A percentile compares a stretch with the other conserved stretches of the same genome.
Conservation (phyloP, 306 rosid genomes). For the Gleditsia sinensis region DNA sequence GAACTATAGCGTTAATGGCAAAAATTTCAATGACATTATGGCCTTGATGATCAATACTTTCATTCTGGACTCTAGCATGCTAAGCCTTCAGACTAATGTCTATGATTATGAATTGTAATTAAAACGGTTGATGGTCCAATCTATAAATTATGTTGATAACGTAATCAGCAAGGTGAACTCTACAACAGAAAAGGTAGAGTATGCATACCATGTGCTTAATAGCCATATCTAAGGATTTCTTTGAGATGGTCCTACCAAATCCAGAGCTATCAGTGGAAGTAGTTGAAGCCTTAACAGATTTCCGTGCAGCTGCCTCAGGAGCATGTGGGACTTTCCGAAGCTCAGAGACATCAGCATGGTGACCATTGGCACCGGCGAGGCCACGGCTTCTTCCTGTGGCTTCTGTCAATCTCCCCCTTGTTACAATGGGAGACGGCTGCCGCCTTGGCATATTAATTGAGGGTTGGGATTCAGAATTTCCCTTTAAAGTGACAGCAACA, state of each 20-base stretch:
- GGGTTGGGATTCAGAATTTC: constrained; percentile 61
- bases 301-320: constrained; percentile 67
- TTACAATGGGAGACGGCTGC: constrained; percentile 66
- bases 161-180: neutral
- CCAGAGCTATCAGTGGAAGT: constrained; percentile 71
- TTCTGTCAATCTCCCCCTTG: constrained; percentile 85
- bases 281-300: constrained; percentile 69
- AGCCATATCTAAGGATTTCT: constrained; percentile 96
- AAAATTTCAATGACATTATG: neutral
- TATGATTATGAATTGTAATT: neutral
- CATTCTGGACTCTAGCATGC: neutral
- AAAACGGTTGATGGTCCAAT: neutral
- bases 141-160: neutral
- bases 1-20: neutral
- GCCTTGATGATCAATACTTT: neutral
- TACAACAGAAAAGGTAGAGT: neutral
- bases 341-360: constrained; percentile 5
- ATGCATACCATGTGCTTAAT: constrained; percentile 87
- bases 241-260: constrained; percentile 92
- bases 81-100: neutral
- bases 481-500: constrained; percentile 47
- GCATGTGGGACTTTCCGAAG: constrained; percentile 6
- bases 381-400: constrained; percentile 61
- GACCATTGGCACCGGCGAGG: constrained; percentile 63
- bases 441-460: constrained; percentile 60